These are phyloP conservation scores for Termitomyces bulborhizus DNA, from an alignment of 768 basidiomycete genomes.

Conservation along the genomic window DNA sequence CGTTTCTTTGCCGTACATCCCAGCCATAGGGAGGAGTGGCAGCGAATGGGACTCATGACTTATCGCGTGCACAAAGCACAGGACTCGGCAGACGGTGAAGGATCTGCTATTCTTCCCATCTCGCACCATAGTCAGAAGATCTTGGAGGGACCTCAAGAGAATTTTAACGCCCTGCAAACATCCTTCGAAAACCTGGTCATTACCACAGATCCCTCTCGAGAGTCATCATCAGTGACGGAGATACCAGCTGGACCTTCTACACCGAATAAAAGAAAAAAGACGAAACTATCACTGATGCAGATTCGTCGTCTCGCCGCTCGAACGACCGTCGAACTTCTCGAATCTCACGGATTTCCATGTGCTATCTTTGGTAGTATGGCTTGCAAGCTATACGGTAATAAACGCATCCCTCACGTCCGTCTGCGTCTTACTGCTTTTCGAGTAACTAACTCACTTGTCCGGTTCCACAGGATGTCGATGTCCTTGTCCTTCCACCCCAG, in stretches of 20 bases:
- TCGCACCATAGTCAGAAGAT: background rate
- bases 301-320: conserved; percentile 13
- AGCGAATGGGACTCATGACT: conserved; percentile 8
- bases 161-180: background rate
- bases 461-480: conserved; percentile 10
- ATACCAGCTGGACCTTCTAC: background rate
- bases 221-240: background rate
- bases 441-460: background rate
- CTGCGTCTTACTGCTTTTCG: no score
- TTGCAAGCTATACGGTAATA: conserved; percentile 13
- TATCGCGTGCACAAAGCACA: background rate
- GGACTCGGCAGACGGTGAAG: background rate
- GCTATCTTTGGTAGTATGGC: conserved; percentile 16
- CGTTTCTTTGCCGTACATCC: conserved; percentile 6
- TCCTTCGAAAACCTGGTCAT: background rate
- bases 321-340: conserved; percentile 6
- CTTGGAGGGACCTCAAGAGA: background rate
- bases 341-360: conserved; percentile 5
- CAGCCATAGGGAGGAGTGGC: conserved; percentile 9
- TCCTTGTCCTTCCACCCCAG: conserved; percentile 11
- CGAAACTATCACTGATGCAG: conserved; percentile 1
- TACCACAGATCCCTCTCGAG: background rate
- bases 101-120: background rate
- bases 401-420: conserved; percentile 12
- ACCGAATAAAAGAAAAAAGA: background rate